These are phyloP conservation scores for Cryptococcus sp. DNA, from an alignment of 1,284 basidiomycete genomes.

Conservation along the genomic window DNA sequence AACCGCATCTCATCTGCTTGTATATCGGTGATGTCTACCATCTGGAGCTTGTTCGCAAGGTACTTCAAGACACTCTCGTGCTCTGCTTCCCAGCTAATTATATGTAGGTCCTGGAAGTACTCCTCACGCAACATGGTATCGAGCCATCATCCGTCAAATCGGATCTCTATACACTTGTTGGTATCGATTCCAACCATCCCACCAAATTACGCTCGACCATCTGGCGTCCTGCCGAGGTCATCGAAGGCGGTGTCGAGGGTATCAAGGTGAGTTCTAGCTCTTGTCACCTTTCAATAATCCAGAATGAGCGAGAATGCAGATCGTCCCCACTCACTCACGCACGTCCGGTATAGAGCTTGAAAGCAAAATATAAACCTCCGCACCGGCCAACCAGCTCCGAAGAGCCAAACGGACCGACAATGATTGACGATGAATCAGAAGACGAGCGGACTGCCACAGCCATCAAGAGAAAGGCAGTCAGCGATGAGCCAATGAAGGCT, in stretches of 20 bases:
- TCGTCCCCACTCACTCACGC: not conserved
- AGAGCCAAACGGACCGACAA: conserved; percentile 4
- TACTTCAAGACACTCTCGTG: conserved; percentile 9
- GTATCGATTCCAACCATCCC: conserved; percentile 50
- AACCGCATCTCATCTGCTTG: conserved; percentile 30
- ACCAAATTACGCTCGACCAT: conserved; percentile 42
- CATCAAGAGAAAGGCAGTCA: not conserved
- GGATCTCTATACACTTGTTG: conserved; percentile 47
- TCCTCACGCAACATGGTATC: conserved; percentile 36
- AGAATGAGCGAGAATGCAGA: not conserved
- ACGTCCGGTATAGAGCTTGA: conserved; percentile 13
- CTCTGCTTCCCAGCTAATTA: not conserved
- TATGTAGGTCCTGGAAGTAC: conserved; percentile 23
- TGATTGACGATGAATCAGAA: conserved; percentile 9
- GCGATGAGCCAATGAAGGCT: not conserved
- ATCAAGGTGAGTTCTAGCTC: conserved; percentile 23
- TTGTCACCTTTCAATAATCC: too few species aligned
- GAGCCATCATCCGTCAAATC: conserved; percentile 37
- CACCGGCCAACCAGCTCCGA: not conserved
- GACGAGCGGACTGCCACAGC: conserved; percentile 5
- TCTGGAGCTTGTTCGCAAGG: conserved; percentile 22
- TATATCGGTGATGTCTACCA: conserved; percentile 38
- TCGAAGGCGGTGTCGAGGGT: conserved; percentile 19
- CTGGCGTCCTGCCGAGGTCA: conserved; percentile 34
- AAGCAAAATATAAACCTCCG: conserved; percentile 17